Percentiles rank a stretch among this genome's conserved stretches.
These are phyloP conservation scores for Tetratostichococcus sp. DNA, from an alignment of 139 green algal genomes.

Conservation along the genomic window DNA sequence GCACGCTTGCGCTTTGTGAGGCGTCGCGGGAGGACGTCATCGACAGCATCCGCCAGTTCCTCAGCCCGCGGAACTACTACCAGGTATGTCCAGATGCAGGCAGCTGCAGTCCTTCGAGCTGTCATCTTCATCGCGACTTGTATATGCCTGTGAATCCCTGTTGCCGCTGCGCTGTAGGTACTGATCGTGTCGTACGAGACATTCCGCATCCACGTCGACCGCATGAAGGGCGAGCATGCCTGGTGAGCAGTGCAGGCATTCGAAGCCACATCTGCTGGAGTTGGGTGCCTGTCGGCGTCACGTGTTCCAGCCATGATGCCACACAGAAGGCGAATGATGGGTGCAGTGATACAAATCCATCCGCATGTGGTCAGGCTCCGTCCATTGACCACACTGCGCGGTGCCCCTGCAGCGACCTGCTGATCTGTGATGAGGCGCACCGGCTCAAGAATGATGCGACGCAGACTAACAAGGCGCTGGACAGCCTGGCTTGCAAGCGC, in stretches of 20 bases:
- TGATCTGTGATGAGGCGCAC: conserved; percentile 98
- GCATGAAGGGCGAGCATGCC: conserved; percentile 49
- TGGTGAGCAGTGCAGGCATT: conserved; percentile 25
- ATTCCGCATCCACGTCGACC: conserved; percentile 83
- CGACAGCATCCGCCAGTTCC: conserved; percentile 64
- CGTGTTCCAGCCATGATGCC: too few species aligned
- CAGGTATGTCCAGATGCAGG: conserved; percentile 21
- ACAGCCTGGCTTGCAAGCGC: conserved; percentile 72
- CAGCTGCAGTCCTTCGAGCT: too few species aligned
- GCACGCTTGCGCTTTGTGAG: conserved; percentile 84
- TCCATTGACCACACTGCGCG: too few species aligned
- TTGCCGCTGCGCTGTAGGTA: too few species aligned
- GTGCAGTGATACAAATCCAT: too few species aligned
- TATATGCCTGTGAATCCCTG: too few species aligned
- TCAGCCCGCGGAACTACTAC: conserved; percentile 50
- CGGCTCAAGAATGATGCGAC: conserved; percentile 93
- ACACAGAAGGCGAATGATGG: too few species aligned
- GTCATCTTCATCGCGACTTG: too few species aligned
- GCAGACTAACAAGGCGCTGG: conserved; percentile 79
- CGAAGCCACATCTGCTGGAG: too few species aligned
- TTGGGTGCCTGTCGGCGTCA: too few species aligned
- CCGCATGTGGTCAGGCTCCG: too few species aligned
- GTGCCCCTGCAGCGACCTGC: conserved; percentile 73
- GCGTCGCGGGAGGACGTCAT: conserved; percentile 83
- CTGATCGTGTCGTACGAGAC: conserved; percentile 97